Conservation (phyloP, 116 monocot genomes). For the Phalaenopsis hybrid region DNA sequence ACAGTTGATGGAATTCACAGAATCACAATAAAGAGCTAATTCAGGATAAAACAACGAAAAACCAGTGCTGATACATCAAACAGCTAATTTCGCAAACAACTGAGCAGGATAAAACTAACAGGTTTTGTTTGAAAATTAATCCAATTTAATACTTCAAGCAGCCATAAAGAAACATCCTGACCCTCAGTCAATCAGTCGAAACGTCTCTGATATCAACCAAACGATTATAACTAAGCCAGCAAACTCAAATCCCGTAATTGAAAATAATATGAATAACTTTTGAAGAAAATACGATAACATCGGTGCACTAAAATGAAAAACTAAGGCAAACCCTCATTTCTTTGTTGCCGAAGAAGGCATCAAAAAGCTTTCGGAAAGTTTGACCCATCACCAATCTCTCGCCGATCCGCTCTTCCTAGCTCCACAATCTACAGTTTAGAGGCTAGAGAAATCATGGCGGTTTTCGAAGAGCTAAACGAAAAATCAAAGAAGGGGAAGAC, state of each 20-base stretch:
- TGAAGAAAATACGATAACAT: neutral
- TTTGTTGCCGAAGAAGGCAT: constrained; percentile 78
- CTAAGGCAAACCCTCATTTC: constrained; percentile 72
- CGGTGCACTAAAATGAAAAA: neutral
- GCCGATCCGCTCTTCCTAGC: constrained; percentile 1
- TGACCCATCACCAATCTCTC: constrained; percentile 59
- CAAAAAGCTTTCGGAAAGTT: constrained; percentile 79
- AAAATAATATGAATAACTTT: neutral
- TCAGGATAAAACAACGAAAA: neutral
- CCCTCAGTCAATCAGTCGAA: neutral
- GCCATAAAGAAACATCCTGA: neutral
- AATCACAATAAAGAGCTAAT: neutral
- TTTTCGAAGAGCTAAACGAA: neutral
- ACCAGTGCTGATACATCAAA: neutral
- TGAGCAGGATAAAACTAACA: neutral
- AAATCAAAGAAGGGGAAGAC: neutral
- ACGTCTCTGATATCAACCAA: neutral
- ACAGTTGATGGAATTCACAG: neutral
- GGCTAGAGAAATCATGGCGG: neutral
- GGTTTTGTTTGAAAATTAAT: neutral
- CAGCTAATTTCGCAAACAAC: neutral
- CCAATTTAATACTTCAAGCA: neutral
- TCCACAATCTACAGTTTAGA: neutral
- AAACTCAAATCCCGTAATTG: neutral
- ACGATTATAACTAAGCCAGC: neutral